Percentiles rank a stretch among this genome's conserved stretches.
These are phyloP conservation scores for Xylariaceae sp. DNA, from an alignment of 2,329 filamentous ascomycete species.

Conservation along the genomic window DNA sequence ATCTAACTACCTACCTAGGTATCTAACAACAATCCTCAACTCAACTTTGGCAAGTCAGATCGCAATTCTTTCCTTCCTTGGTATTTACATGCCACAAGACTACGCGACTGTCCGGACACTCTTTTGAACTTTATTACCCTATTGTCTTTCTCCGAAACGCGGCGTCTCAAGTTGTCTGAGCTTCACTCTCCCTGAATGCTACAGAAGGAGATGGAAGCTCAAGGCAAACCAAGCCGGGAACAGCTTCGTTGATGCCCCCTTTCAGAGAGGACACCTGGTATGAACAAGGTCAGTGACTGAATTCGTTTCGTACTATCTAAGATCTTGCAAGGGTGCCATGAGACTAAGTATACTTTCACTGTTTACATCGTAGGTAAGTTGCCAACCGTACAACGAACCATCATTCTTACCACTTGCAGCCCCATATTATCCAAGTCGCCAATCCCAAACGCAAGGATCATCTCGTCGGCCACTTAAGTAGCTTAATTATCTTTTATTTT, in stretches of 20 bases:
- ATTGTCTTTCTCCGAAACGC: neutral
- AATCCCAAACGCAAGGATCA: neutral
- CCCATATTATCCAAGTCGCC: neutral
- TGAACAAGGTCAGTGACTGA: neutral
- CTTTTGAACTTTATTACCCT: neutral
- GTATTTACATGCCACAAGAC: neutral
- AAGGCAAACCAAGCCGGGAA: constrained; percentile 11
- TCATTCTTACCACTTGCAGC: neutral
- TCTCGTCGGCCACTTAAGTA: neutral
- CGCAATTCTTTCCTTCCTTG: neutral
- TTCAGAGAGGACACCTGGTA: neutral
- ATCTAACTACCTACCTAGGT: too few relatives aligned
- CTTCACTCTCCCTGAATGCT: constrained; percentile 11
- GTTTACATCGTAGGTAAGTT: neutral
- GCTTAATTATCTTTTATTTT: neutral
- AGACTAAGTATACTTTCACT: neutral
- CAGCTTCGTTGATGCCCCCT: constrained; percentile 10
- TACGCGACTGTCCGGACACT: neutral
- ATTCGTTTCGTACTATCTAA: constrained; percentile 6
- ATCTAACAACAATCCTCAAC: neutral
- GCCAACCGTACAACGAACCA: neutral
- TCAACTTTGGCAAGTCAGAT: neutral
- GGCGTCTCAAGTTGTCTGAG: neutral
- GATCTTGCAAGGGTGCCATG: constrained; percentile 11
- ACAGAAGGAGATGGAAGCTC: constrained; percentile 21